Conservation (phyloP, 2,329 filamentous ascomycete genomes). For the Claviceps fusiformis region DNA sequence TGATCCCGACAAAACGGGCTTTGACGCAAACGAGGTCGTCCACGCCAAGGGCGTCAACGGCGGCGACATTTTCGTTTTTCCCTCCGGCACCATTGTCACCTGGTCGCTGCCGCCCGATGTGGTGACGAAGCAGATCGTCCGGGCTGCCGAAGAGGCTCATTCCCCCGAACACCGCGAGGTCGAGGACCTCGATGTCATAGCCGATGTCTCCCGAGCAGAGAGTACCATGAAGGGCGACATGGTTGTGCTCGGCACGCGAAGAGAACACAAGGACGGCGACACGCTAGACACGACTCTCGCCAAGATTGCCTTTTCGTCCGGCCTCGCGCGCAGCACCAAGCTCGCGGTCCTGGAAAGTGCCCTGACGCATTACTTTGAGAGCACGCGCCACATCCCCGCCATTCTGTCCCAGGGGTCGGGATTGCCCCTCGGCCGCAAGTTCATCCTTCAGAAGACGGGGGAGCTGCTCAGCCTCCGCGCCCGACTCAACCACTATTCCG, state of each 20-base stretch:
- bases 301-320: conserved; percentile 93
- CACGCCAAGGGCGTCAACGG: conserved; percentile 47
- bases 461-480: conserved; percentile 81
- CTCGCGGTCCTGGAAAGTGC: conserved; percentile 80
- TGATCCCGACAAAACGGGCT: conserved; percentile 47
- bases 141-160: conserved; percentile 65
- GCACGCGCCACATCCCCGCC: conserved; percentile 68
- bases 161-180: conserved; percentile 57
- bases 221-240: conserved; percentile 77
- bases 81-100: conserved; percentile 82
- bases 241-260: conserved; percentile 73
- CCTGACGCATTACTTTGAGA: conserved; percentile 72
- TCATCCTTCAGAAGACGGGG: conserved; percentile 87
- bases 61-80: conserved; percentile 91
- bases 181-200: conserved; percentile 78
- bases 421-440: conserved; percentile 41
- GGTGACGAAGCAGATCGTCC: conserved; percentile 58
- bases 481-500: conserved; percentile 91
- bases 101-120: conserved; percentile 76
- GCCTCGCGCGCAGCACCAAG: conserved; percentile 83
- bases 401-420: conserved; percentile 53
- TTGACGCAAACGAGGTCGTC: conserved; percentile 48
- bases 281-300: conserved; percentile 55
- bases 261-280: conserved; percentile 30
- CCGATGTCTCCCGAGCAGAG: conserved; percentile 58